Conservation (phyloP, 441 rosid species). For the Mallotus japonicus region DNA sequence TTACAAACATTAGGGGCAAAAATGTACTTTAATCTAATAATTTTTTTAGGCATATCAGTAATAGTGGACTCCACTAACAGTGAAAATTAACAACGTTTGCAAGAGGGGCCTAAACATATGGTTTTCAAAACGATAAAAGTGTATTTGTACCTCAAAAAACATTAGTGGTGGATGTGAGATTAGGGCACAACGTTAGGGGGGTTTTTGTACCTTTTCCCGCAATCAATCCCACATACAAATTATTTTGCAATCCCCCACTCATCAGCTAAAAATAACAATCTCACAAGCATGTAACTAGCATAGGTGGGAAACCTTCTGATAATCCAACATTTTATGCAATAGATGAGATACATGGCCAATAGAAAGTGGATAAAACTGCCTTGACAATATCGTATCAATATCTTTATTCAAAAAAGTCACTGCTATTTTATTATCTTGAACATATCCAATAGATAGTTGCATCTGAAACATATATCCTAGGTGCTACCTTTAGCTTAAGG, state of each 20-base stretch:
- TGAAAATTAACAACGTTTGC: too few species aligned
- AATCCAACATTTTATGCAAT: background rate
- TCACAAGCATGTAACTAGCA: background rate
- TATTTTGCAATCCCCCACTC: background rate
- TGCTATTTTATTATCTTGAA: background rate
- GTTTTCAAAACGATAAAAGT: too few species aligned
- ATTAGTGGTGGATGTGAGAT: too few species aligned
- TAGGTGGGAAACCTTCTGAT: background rate
- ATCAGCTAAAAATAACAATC: conserved; percentile 1
- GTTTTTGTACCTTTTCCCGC: too few species aligned
- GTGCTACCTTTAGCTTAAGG: background rate
- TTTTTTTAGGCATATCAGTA: too few species aligned
- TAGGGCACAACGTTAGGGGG: too few species aligned
- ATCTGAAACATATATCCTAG: background rate
- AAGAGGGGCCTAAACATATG: too few species aligned
- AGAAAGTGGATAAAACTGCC: background rate
- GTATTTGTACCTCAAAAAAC: too few species aligned
- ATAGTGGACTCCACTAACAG: too few species aligned
- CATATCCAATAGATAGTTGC: background rate
- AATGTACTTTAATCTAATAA: too few species aligned
- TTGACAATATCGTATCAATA: background rate
- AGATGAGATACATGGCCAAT: background rate
- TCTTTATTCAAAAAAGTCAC: background rate
- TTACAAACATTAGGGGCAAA: too few species aligned
- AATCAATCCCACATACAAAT: background rate